Evolutionary conservation across 345 rosid genomes (phyloP), one percentile per base, ranked within the genome.

Genomic region (Eucalyptus polyanthemos): DNA sequence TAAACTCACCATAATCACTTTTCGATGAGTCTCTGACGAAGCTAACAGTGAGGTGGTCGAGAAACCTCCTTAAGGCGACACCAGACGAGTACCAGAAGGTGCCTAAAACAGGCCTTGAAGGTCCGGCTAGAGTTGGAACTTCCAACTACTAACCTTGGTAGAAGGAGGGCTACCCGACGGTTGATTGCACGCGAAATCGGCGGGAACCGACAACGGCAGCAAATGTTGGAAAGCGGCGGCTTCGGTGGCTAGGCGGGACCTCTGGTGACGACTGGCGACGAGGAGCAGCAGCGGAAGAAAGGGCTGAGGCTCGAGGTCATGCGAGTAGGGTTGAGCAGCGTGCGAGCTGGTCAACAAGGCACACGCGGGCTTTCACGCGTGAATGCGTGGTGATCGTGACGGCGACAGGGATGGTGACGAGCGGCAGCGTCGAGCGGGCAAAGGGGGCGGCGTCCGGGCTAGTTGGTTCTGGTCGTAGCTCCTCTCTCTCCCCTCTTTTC

Each of bases 331-430:
- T 14, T 5, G 51, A 50, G 51, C 6, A 50, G 3, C 1, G 51
- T 14, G 1, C 16, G 16, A 50, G 16, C 16, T 50, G 6, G 51
- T 14, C 6, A 0, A 0, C 16, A 0, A 50, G 0, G 16, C 1
- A 0, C 0, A 1, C 0, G 16, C 0, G 3, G 2, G 51, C 51
- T 0, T 50, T 50, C 16, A 0, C 6, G 0, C 0, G 51, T 6
- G 51, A 0, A 50, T 16, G 16, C 16, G 0, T 50, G 51, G 51
- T 2, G 3, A 50, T 14, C 6, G 16, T 50, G 51, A 50, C 1
- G 3, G 3, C 51, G 5, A 50, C 0, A 0, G 51, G 16, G 16
- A 50, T 0, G 16, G 6, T 3, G 0, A 50, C 16, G 3, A 50
- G 51, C 0, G 16, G 51, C 0, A 3, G 16, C 1, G 6, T 50